Evolutionary conservation across 1,284 basidiomycete species (phyloP).

Genomic region (Leccinum glutinopallens): DNA sequence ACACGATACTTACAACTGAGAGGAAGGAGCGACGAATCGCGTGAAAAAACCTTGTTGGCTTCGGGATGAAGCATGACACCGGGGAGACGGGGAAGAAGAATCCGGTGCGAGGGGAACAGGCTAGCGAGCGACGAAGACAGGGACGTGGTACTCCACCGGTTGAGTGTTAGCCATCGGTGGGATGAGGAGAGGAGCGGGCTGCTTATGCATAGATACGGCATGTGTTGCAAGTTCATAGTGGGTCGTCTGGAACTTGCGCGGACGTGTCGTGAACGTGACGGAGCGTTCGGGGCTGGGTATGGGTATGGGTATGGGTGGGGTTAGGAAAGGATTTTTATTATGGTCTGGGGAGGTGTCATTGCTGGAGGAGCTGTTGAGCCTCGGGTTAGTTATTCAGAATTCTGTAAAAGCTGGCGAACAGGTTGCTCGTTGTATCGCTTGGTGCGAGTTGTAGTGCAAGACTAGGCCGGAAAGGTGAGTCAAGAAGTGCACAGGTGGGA

Average conservation of each 20-base stretch:
- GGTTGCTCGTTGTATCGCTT: not conserved
- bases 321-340: not conserved
- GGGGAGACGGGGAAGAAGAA: slow-evolving; percentile 38
- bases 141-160: not conserved
- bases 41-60: slow-evolving; percentile 65
- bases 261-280: not conserved
- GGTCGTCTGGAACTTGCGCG: not conserved
- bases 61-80: slow-evolving; percentile 66
- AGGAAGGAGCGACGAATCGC: slow-evolving; percentile 71
- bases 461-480: not conserved
- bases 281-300: not conserved
- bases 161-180: not conserved
- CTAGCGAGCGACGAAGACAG: slow-evolving; percentile 4
- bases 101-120: slow-evolving; percentile 12
- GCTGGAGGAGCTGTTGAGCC: not conserved
- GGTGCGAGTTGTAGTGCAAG: not conserved
- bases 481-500: not conserved
- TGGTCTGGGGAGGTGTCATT: not conserved
- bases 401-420: not conserved
- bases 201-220: not conserved
- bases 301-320: not conserved
- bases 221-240: not conserved
- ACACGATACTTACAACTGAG: slow-evolving; percentile 58
- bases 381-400: not conserved
- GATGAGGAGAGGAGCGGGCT: not conserved